A percentile compares a stretch with the other conserved stretches of the same genome.
Evolutionary conservation across 176 grass and related monocot species (phyloP).

Genomic region (Lolium rigidum): DNA sequence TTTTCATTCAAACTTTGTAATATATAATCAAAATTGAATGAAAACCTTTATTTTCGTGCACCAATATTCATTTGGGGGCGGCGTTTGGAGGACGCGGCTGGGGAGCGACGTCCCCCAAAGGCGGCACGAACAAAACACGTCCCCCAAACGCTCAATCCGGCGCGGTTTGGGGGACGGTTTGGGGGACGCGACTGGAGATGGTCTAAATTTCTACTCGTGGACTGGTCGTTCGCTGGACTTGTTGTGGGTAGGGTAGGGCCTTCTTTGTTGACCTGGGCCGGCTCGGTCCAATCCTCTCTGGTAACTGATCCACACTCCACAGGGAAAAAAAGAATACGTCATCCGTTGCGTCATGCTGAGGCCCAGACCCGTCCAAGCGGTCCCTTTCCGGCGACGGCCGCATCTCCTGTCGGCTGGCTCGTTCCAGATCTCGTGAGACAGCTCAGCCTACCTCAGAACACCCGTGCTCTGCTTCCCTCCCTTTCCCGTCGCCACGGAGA

Average conservation of each 20-base stretch:
- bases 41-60: too few relatives aligned
- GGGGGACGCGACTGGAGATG: too few relatives aligned
- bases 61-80: too few relatives aligned
- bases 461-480: background rate
- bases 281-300: background rate
- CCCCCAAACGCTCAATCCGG: too few relatives aligned
- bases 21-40: too few relatives aligned
- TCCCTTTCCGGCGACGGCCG: slow-evolving; percentile 11
- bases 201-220: background rate
- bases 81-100: too few relatives aligned
- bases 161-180: too few relatives aligned
- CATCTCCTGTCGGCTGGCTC: slow-evolving; percentile 30
- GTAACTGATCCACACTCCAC: background rate
- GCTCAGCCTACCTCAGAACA: background rate
- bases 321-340: background rate
- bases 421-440: slow-evolving; percentile 24
- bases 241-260: background rate
- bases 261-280: background rate
- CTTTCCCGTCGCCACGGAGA: slow-evolving; percentile 34
- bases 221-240: background rate
- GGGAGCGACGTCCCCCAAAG: too few relatives aligned
- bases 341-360: background rate
- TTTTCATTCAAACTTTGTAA: too few relatives aligned
- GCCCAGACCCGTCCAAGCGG: slow-evolving; percentile 6
- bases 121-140: too few relatives aligned